These are phyloP conservation scores for Aureoboletus auriporus DNA, from an alignment of 768 basidiomycete genomes.

Conservation along the genomic window DNA sequence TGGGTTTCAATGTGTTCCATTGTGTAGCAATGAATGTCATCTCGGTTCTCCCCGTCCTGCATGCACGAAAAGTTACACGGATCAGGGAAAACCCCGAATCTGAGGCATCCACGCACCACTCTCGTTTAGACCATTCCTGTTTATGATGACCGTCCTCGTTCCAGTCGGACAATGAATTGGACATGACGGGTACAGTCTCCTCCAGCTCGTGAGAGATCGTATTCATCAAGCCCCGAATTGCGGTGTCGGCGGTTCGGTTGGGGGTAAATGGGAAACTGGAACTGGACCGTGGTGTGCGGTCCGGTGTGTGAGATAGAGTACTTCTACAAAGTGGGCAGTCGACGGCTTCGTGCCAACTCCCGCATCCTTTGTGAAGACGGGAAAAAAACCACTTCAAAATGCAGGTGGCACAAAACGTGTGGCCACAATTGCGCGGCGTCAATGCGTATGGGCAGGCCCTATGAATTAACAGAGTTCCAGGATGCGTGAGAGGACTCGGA, in stretches of 20 bases:
- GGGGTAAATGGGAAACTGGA: slow-evolving; percentile 61
- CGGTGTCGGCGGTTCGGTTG: slow-evolving; percentile 52
- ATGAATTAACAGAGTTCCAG: background rate
- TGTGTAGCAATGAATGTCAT: slow-evolving; percentile 45
- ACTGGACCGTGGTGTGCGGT: slow-evolving; percentile 45
- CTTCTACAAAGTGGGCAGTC: slow-evolving; percentile 67
- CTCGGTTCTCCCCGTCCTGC: slow-evolving; percentile 53
- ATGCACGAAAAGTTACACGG: slow-evolving; percentile 1
- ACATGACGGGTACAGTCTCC: slow-evolving; percentile 24
- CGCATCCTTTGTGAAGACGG: slow-evolving; percentile 57
- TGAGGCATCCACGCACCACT: slow-evolving; percentile 38
- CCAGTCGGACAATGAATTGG: slow-evolving; percentile 45
- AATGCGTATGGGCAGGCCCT: slow-evolving; percentile 56
- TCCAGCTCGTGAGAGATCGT: slow-evolving; percentile 42
- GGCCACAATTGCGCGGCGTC: slow-evolving; percentile 55
- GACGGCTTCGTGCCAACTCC: slow-evolving; percentile 63
- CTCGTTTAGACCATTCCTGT: slow-evolving; percentile 57
- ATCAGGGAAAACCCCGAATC: slow-evolving; percentile 12
- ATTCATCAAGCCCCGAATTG: slow-evolving; percentile 50
- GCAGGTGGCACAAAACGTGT: slow-evolving; percentile 65
- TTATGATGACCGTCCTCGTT: slow-evolving; percentile 45
- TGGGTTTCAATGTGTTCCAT: slow-evolving; percentile 47
- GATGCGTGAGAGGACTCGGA: slow-evolving; percentile 2
- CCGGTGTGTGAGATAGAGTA: slow-evolving; percentile 46
- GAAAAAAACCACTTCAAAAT: slow-evolving; percentile 70